Conservation (phyloP, 2,329 filamentous ascomycete genomes). For the Bisporella sp. region DNA sequence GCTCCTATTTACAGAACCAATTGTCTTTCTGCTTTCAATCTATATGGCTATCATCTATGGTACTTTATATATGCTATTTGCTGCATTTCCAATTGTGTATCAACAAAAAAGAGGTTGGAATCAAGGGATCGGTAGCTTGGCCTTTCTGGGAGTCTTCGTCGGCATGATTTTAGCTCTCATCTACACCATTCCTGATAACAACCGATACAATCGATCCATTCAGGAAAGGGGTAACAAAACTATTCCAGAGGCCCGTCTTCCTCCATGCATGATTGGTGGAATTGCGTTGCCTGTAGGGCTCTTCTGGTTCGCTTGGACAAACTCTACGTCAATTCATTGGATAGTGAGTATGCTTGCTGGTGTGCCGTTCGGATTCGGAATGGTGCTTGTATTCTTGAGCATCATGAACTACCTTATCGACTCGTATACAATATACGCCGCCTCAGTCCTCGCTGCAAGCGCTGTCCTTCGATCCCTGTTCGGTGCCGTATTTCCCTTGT, state of each 20-base stretch:
- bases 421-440: conserved; percentile 64
- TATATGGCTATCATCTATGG: conserved; percentile 72
- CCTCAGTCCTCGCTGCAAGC: conserved; percentile 66
- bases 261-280: conserved; percentile 53
- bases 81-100: conserved; percentile 59
- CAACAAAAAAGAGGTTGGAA: conserved; percentile 51
- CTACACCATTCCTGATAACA: not conserved
- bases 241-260: conserved; percentile 58
- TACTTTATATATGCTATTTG: conserved; percentile 49
- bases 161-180: conserved; percentile 47
- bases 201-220: not conserved
- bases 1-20: conserved; percentile 74
- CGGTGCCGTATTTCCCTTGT: conserved; percentile 65
- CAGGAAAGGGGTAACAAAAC: conserved; percentile 38
- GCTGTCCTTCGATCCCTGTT: conserved; percentile 65
- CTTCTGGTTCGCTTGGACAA: conserved; percentile 64
- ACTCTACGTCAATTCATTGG: conserved; percentile 47
- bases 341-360: conserved; percentile 37
- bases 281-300: conserved; percentile 54
- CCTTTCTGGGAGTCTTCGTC: conserved; percentile 61
- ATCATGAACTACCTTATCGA: conserved; percentile 62
- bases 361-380: not conserved
- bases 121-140: conserved; percentile 50
- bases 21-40: conserved; percentile 71
- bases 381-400: conserved; percentile 1